These are phyloP conservation scores for Phytophthora sp. DNA, from an alignment of 352 stramenopile species.

Conservation along the genomic window DNA sequence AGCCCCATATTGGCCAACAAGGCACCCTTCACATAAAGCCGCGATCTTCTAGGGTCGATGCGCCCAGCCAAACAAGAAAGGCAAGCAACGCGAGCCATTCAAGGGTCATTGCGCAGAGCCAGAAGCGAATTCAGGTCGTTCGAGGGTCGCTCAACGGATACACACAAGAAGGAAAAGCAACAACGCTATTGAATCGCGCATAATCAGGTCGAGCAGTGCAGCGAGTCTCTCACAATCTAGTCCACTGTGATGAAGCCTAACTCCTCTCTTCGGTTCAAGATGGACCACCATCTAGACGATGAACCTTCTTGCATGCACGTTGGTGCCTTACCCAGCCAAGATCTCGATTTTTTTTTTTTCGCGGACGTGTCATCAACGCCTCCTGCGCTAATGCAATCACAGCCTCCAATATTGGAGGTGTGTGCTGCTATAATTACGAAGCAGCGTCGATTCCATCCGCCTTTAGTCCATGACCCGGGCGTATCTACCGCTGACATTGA, in stretches of 20 bases:
- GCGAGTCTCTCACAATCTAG: not conserved
- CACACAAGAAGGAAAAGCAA: too few relatives aligned
- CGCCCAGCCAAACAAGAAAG: not conserved
- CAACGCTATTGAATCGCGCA: too few relatives aligned
- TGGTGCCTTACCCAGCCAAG: not conserved
- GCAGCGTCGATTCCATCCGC: not conserved
- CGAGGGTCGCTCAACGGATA: too few relatives aligned
- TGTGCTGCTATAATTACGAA: not conserved
- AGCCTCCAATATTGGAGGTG: not conserved
- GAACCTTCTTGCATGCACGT: not conserved
- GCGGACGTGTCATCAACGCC: not conserved
- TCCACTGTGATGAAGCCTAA: not conserved
- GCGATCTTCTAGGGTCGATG: not conserved
- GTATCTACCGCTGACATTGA: too few relatives aligned
- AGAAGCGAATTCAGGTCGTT: too few relatives aligned
- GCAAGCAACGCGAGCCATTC: not conserved
- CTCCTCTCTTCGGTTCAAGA: not conserved
- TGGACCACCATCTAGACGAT: not conserved
- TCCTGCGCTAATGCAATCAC: not conserved
- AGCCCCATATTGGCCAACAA: not conserved
- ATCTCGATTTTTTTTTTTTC: not conserved
- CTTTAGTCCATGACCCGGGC: too few relatives aligned
- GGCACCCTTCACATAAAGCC: not conserved
- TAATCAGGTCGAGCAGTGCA: not conserved
- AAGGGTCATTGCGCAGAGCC: too few relatives aligned